phyloP scores from a whole-genome alignment of 2,329 filamentous ascomycete genomes.

The Aphanocladium album region DNA sequence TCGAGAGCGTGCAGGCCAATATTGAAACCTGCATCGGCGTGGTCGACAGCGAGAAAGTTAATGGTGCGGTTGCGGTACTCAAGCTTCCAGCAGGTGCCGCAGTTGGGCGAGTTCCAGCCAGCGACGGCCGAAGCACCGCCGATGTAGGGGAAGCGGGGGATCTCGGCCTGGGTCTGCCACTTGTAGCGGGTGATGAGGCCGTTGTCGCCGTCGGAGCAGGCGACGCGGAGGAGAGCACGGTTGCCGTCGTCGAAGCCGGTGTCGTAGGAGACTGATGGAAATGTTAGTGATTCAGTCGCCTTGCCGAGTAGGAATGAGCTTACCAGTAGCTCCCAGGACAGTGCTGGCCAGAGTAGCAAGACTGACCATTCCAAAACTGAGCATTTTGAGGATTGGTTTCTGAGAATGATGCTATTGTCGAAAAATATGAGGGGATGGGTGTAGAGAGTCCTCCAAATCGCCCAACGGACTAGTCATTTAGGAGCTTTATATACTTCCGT shows the following conservation, averaged over 20 bases:
- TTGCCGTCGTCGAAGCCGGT: constrained; percentile 59
- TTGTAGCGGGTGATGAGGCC: constrained; percentile 59
- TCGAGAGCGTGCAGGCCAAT: constrained; percentile 53
- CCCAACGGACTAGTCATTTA: neutral
- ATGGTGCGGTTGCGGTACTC: constrained; percentile 46
- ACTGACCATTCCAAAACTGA: constrained; percentile 35
- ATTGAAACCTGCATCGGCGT: constrained; percentile 47
- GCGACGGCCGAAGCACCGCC: constrained; percentile 48
- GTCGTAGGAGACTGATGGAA: constrained; percentile 62
- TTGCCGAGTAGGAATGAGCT: neutral
- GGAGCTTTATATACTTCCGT: neutral
- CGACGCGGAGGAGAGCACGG: constrained; percentile 51
- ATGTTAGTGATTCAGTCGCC: neutral
- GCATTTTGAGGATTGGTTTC: constrained; percentile 32
- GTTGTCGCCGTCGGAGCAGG: constrained; percentile 65
- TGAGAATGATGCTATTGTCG: neutral
- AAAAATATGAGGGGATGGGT: neutral
- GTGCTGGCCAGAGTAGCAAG: constrained; percentile 34
- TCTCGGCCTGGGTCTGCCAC: constrained; percentile 50
- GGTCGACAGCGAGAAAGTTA: constrained; percentile 53
- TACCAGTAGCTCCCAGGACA: constrained; percentile 11
- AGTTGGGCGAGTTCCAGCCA: constrained; percentile 52
- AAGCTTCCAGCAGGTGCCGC: constrained; percentile 56
- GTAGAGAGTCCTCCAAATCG: neutral
- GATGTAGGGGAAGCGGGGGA: constrained; percentile 50